Conservation (phyloP, 805 yeast species). For the Nakazawaea ernobii region DNA sequence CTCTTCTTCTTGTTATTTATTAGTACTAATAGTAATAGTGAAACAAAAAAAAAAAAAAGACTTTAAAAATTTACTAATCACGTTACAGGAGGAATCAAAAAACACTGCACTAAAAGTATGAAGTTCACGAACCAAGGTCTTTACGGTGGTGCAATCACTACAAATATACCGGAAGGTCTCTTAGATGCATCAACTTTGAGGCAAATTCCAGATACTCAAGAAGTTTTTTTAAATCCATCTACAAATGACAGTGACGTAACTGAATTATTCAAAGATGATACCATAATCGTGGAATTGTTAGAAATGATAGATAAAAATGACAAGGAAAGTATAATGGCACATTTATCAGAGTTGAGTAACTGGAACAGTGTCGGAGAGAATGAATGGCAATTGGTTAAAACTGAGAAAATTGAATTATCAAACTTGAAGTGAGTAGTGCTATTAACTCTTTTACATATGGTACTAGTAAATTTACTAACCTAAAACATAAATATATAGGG, state of each 20-base stretch:
- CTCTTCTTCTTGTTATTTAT: too few species aligned
- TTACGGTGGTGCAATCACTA: slow-evolving; percentile 80
- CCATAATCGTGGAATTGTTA: slow-evolving; percentile 60
- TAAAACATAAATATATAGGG: neutral
- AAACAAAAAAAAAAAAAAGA: neutral
- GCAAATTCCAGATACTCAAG: slow-evolving; percentile 91
- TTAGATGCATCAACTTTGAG: slow-evolving; percentile 76
- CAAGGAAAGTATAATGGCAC: slow-evolving; percentile 39
- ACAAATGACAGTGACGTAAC: slow-evolving; percentile 15
- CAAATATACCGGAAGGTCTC: slow-evolving; percentile 51
- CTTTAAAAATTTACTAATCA: neutral
- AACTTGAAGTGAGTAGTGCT: slow-evolving; percentile 11
- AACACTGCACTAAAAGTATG: slow-evolving; percentile 6
- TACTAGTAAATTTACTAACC: neutral
- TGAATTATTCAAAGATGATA: slow-evolving; percentile 37
- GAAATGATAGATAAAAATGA: slow-evolving; percentile 41
- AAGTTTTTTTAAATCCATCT: slow-evolving; percentile 61
- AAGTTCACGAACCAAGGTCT: slow-evolving; percentile 26
- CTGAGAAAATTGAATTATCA: slow-evolving; percentile 3
- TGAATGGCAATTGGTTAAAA: slow-evolving; percentile 27
- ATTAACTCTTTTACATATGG: neutral
- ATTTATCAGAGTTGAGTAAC: slow-evolving; percentile 48
- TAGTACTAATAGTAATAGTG: too few species aligned
- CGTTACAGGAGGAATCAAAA: neutral
- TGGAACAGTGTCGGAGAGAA: slow-evolving; percentile 30